Conservation (phyloP, 495 filamentous ascomycete genomes). For the Tuber brumale region DNA sequence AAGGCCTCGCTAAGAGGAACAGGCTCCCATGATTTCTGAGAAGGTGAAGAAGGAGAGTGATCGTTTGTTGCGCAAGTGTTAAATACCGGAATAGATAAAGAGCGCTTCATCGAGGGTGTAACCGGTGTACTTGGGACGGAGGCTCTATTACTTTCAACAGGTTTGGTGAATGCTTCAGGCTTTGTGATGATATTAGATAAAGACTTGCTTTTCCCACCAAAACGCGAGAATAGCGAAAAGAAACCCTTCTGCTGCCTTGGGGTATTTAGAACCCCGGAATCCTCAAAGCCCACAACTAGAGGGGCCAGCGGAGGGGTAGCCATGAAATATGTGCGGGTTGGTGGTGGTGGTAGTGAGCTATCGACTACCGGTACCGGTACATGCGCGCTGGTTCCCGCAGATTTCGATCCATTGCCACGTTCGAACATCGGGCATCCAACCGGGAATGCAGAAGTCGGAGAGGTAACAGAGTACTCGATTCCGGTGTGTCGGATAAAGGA, state of each 20-base stretch:
- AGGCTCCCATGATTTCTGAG: constrained; percentile 24
- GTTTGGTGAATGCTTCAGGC: constrained; percentile 22
- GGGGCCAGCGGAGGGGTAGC: constrained; percentile 34
- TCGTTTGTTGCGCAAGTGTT: constrained; percentile 15
- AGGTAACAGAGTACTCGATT: not conserved
- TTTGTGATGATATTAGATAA: constrained; percentile 37
- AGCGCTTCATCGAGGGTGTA: constrained; percentile 29
- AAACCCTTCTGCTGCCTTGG: constrained; percentile 31
- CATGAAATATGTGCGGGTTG: constrained; percentile 34
- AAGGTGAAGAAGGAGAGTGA: constrained; percentile 19
- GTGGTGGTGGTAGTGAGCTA: constrained; percentile 21
- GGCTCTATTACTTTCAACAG: constrained; percentile 24
- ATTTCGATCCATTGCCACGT: constrained; percentile 39
- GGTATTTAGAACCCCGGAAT: constrained; percentile 8
- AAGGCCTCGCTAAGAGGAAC: constrained; percentile 89
- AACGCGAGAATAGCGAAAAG: constrained; percentile 40
- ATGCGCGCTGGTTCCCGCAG: constrained; percentile 19
- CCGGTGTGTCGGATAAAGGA: constrained; percentile 19
- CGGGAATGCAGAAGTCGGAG: not conserved
- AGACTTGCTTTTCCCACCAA: constrained; percentile 38
- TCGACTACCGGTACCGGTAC: constrained; percentile 13
- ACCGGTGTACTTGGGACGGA: constrained; percentile 37
- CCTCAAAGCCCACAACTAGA: constrained; percentile 22
- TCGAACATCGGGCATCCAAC: constrained; percentile 40
- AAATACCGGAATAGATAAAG: constrained; percentile 29